phyloP scores from a whole-genome alignment of 371 early-diverging fungal genomes.

The Catenaria anguillulae region DNA sequence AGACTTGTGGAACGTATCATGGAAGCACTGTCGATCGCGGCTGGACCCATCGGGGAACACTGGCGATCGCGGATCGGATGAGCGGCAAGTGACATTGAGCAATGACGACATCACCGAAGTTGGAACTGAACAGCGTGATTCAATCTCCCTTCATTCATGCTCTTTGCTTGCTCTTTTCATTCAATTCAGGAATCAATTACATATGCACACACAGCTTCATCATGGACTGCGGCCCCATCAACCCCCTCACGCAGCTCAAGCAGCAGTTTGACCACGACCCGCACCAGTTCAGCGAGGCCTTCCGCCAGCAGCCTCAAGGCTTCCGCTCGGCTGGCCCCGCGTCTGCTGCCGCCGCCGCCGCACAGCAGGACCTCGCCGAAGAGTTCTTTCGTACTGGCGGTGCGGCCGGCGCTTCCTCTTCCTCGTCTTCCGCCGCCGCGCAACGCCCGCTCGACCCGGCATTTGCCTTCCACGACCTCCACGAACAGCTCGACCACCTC shows the following conservation, averaged over 20 bases:
- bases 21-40: too few relatives aligned
- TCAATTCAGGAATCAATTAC: neutral
- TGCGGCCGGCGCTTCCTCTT: neutral
- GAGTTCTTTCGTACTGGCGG: conserved; percentile 9
- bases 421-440: neutral
- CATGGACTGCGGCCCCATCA: conserved; percentile 57
- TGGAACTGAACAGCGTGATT: too few relatives aligned
- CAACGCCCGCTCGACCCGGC: conserved; percentile 10
- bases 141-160: too few relatives aligned
- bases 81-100: too few relatives aligned
- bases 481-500: conserved; percentile 20
- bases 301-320: neutral
- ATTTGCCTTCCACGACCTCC: conserved; percentile 28
- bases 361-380: too few relatives aligned
- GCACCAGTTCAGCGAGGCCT: neutral
- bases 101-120: too few relatives aligned
- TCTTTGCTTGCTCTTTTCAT: too few relatives aligned
- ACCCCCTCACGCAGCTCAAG: conserved; percentile 54
- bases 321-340: too few relatives aligned
- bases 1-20: too few relatives aligned
- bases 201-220: neutral
- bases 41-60: too few relatives aligned
- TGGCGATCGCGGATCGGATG: too few relatives aligned
- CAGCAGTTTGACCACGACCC: conserved; percentile 58
- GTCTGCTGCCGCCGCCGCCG: too few relatives aligned